Evolutionary conservation across 2,329 filamentous ascomycete genomes (phyloP).

Genomic region (Allantophomopsis cytisporea): DNA sequence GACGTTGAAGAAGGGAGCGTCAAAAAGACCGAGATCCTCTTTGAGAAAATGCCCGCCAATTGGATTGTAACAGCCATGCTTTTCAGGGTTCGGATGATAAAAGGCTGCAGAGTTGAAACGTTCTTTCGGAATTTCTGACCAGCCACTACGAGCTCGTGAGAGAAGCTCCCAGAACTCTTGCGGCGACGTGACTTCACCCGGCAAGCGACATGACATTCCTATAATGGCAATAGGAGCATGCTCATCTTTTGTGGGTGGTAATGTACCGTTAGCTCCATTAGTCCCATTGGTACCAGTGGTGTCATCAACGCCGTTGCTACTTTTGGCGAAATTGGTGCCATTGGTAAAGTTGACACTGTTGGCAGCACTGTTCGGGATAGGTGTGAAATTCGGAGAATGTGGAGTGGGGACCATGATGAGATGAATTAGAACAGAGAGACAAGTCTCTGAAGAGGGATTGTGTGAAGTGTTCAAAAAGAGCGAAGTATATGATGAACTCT

Average conservation of each 20-base stretch:
- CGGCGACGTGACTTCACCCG: conserved; percentile 20
- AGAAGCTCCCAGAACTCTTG: conserved; percentile 25
- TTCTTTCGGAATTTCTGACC: conserved; percentile 16
- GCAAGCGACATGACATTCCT: conserved; percentile 22
- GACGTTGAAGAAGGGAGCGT: conserved; percentile 17
- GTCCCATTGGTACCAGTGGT: not conserved
- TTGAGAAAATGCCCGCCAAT: conserved; percentile 13
- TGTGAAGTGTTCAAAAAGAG: too few relatives aligned
- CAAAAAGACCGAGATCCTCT: conserved; percentile 14
- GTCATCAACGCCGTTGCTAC: too few relatives aligned
- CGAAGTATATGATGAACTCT: too few relatives aligned
- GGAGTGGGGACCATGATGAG: too few relatives aligned
- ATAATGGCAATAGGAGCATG: conserved; percentile 19
- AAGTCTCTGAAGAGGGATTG: too few relatives aligned
- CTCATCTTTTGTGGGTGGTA: not conserved
- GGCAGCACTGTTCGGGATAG: too few relatives aligned
- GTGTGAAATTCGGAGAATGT: too few relatives aligned
- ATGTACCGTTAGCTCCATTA: not conserved
- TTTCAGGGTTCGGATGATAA: conserved; percentile 31
- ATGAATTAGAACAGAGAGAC: too few relatives aligned
- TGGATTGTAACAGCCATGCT: conserved; percentile 11
- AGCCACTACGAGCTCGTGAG: conserved; percentile 21
- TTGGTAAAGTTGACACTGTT: too few relatives aligned
- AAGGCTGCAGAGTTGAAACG: conserved; percentile 37
- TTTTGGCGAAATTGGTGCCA: too few relatives aligned